Evolutionary conservation across 768 basidiomycete species (phyloP).

Genomic region (Leccinellum albellum): DNA sequence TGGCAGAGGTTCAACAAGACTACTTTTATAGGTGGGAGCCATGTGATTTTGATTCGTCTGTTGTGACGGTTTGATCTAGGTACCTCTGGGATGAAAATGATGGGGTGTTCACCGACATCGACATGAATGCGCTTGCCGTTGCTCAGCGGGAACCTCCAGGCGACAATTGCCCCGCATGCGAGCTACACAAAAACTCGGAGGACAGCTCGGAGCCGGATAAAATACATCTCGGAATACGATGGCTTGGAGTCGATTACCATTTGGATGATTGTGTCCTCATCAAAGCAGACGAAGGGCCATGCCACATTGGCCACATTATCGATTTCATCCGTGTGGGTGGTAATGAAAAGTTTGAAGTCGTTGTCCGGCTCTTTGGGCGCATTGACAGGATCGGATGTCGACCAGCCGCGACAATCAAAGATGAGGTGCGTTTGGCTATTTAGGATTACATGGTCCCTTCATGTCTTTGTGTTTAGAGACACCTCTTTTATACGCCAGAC

Average conservation of each 20-base stretch:
- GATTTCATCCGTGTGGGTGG: constrained; percentile 25
- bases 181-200: constrained; percentile 30
- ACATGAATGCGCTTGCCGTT: constrained; percentile 20
- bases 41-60: neutral
- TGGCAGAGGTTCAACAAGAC: constrained; percentile 32
- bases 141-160: constrained; percentile 30
- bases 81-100: constrained; percentile 46
- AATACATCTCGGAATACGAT: constrained; percentile 43
- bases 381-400: constrained; percentile 36
- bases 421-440: constrained; percentile 45
- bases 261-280: constrained; percentile 58
- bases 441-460: neutral
- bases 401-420: constrained; percentile 41
- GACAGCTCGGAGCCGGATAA: constrained; percentile 27
- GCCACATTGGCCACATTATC: constrained; percentile 52
- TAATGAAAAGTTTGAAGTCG: constrained; percentile 24
- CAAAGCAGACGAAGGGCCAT: constrained; percentile 44
- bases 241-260: constrained; percentile 52
- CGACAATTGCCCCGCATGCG: constrained; percentile 54
- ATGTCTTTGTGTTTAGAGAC: constrained; percentile 39
- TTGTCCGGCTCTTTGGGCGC: constrained; percentile 48
- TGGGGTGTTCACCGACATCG: constrained; percentile 45
- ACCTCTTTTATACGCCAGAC: constrained; percentile 59
- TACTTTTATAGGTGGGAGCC: constrained; percentile 57
- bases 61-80: constrained; percentile 30